Conservation (phyloP, 2,329 filamentous ascomycete genomes). For the Berkeleyomyces rouxiae region DNA sequence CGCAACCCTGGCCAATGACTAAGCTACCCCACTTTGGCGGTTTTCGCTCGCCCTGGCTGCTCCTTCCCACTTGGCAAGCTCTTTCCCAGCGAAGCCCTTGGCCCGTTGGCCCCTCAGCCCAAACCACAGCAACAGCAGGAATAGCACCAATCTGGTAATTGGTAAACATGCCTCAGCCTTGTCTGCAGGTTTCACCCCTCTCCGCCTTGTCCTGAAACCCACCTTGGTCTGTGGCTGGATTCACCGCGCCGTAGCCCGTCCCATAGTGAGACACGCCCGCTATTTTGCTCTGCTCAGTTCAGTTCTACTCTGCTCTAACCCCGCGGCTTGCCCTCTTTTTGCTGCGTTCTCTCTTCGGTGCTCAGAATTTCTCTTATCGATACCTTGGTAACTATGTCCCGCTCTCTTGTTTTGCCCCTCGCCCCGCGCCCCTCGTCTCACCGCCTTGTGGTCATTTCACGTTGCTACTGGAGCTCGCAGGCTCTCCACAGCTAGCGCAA, state of each 20-base stretch:
- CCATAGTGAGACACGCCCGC: too few relatives aligned
- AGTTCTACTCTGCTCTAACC: background rate
- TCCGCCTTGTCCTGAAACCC: background rate
- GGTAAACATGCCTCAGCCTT: background rate
- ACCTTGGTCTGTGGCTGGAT: background rate
- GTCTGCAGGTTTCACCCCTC: background rate
- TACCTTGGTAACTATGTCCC: background rate
- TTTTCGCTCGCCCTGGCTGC: background rate
- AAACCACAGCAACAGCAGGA: background rate
- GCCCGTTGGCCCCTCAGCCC: background rate
- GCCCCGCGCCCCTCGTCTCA: background rate
- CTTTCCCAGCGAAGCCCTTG: background rate
- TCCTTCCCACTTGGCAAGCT: background rate
- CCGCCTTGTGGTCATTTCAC: too few relatives aligned
- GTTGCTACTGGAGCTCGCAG: too few relatives aligned
- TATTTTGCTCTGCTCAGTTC: background rate
- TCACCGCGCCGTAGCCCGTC: background rate
- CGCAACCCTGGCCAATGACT: background rate
- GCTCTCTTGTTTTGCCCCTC: background rate
- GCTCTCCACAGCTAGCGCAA: too few relatives aligned
- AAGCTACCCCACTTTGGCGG: background rate
- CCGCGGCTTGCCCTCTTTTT: too few relatives aligned
- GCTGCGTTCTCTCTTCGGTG: background rate
- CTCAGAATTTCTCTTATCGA: background rate
- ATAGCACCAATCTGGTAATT: background rate